Base-by-base conservation (phyloP, 1,284 basidiomycete species). In the Sparassis latifolia region DNA sequence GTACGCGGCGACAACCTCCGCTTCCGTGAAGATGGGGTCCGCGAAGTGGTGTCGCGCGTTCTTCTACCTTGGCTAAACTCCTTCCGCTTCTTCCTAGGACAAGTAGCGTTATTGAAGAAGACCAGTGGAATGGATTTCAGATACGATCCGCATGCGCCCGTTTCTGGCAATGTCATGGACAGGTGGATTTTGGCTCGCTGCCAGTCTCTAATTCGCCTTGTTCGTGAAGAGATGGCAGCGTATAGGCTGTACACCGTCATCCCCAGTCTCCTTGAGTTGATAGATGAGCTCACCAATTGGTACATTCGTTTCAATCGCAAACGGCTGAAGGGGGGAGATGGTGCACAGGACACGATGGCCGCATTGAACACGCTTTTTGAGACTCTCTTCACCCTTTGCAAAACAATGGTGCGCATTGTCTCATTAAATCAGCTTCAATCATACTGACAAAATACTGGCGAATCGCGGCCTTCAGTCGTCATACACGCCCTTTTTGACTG, bases 21-120 rank as follows among this genome's bases (percentile, higher is more conserved):
- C 48, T 99, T 99, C 87, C 84, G 94, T 51, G 97, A 99, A 70
- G 93, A 96, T 57, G 97, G 97, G 57, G 97, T 99, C 51, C 90
- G 92, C 59, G 96, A 98, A 61, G 94, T 99, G 53, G 80, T 99
- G 59, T 90, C 93, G 33, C 88, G 92, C 28, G 95, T 97, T 32
- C 87, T 99, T 59, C 78, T 98, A 38, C 97, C 96, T n/a, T 98
- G 96, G 94, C 82, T 99, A 67, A 99, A 99, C 70, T 92, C 94
- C 49, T 96, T 96, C 84, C 92, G 96, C 58, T 99, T 99, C 82
- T 97, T 99, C 84, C 79, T 98, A 50, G 93, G 92, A n/a, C 96
- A 98, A 68, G 92, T 86, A 41, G 86, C 85, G 9, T 74, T 99
- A 33, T 77, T 94, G 58, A 89, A 94, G 69, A 97, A 97, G 69